Evolutionary conservation across 331 rosid species (phyloP), one percentile per base, ranked within the genome.

Genomic region (Acacia pycnantha): DNA sequence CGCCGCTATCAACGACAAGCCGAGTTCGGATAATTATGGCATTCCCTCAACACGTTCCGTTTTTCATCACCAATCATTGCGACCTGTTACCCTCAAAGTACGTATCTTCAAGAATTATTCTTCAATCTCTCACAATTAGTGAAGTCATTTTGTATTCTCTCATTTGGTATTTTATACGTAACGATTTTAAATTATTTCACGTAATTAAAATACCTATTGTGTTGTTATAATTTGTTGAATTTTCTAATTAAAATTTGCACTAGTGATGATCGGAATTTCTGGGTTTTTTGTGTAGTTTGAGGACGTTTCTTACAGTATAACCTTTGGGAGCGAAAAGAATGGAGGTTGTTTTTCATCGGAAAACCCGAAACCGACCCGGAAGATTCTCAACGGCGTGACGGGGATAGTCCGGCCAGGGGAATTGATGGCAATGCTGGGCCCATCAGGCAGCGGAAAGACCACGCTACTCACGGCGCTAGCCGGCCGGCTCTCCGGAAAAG

Each of bases 381-480:
- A 64, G 0, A 76, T 95, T 0, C 88, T 95, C 1, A 81, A 77
- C 2, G 97, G 97, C 2, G 91, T 93, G 16, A 90, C 87, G 2
- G 97, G 98, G 3, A 71, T 87, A n/a, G 97, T 91, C 50, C 77
- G 80, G 21, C 93, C 98, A 0, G 97, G 98, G 3, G 97, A 95
- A 90, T 79, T 95, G 7, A 85, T 92, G 21, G 98, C 98, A 91
- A 93, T 95, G 98, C 76, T 95, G 77, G 98, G 98, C 6, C 93
- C 98, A 1, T 95, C 98, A 1, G 98, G 98, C 0, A 93, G 98
- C 26, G 98, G 98, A 33, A 95, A 95, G 84, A 95, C 98, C 47
- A 95, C 98, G 2, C 91, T 95, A 7, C 73, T 95, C 18, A 95
- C 95, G 0, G 97, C 98, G 48, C 82, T 95, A 0, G 95, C 90